Conservation (phyloP, 2,329 filamentous ascomycete genomes). For the Dothideomycetes sp. region DNA sequence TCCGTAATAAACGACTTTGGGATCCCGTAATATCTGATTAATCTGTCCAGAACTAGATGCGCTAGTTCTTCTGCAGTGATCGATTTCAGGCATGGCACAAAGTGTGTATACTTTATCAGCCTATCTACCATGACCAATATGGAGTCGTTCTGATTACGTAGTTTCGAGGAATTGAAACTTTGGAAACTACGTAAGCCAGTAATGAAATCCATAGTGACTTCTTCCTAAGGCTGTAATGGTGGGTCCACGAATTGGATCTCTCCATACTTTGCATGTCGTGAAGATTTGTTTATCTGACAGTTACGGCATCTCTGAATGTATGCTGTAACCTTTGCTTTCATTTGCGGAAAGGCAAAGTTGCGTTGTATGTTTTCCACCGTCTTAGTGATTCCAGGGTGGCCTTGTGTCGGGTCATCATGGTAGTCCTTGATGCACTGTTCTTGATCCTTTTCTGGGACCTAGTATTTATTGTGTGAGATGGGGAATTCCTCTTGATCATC, state of each 20-base stretch:
- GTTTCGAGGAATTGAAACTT: background rate
- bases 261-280: conserved; percentile 2
- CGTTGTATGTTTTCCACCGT: conserved; percentile 3
- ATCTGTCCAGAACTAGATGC: conserved; percentile 16
- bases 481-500: conserved; percentile 3
- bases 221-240: conserved; percentile 10
- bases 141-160: conserved; percentile 9
- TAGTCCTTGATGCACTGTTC: background rate
- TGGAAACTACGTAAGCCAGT: conserved; percentile 15
- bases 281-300: conserved; percentile 6
- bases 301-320: background rate
- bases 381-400: conserved; percentile 3
- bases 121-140: conserved; percentile 19
- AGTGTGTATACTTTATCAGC: conserved; percentile 16
- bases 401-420: background rate
- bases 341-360: conserved; percentile 2
- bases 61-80: conserved; percentile 15
- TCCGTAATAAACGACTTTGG: conserved; percentile 17
- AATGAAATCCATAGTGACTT: conserved; percentile 20
- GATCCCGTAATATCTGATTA: conserved; percentile 17
- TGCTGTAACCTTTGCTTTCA: conserved; percentile 4
- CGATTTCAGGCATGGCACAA: conserved; percentile 14
- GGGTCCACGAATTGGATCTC: conserved; percentile 2
- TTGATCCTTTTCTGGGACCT: background rate
- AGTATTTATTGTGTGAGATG: background rate